These are phyloP conservation scores for Gyromitra esculenta DNA, from an alignment of 2,329 filamentous ascomycete genomes.

Conservation along the genomic window DNA sequence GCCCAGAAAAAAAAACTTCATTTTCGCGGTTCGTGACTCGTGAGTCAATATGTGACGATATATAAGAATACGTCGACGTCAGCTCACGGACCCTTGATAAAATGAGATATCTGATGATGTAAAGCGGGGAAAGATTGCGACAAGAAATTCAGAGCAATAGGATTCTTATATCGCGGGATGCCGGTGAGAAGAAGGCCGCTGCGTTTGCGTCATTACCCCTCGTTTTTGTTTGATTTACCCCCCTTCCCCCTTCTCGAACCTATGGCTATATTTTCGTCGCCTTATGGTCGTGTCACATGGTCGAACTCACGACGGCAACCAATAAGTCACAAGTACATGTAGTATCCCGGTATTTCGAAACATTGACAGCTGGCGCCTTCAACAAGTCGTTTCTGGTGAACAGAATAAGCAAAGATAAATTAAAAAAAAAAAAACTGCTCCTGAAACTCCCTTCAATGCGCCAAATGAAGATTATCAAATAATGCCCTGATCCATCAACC, in stretches of 20 bases:
- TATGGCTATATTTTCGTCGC: conserved; percentile 34
- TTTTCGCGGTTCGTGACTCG: conserved; percentile 35
- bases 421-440: conserved; percentile 13
- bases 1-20: conserved; percentile 1
- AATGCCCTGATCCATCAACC: conserved; percentile 33
- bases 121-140: conserved; percentile 47
- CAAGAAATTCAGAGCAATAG: conserved; percentile 33
- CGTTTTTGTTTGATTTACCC: conserved; percentile 48
- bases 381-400: conserved; percentile 47
- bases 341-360: conserved; percentile 44
- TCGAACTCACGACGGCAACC: conserved; percentile 17
- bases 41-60: conserved; percentile 36
- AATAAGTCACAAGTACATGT: conserved; percentile 37
- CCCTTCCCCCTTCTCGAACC: conserved; percentile 9
- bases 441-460: conserved; percentile 34
- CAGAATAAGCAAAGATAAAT: conserved; percentile 35
- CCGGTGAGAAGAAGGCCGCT: conserved; percentile 28
- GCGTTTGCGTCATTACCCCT: conserved; percentile 50
- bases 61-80: conserved; percentile 43
- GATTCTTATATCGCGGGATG: conserved; percentile 36
- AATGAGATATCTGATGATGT: conserved; percentile 46
- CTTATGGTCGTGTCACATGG: conserved; percentile 46
- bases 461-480: conserved; percentile 48
- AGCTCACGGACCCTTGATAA: conserved; percentile 33
- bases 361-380: conserved; percentile 47